Conservation (phyloP, 1,139 yeast species). For the Blastobotrys petasosporus region DNA sequence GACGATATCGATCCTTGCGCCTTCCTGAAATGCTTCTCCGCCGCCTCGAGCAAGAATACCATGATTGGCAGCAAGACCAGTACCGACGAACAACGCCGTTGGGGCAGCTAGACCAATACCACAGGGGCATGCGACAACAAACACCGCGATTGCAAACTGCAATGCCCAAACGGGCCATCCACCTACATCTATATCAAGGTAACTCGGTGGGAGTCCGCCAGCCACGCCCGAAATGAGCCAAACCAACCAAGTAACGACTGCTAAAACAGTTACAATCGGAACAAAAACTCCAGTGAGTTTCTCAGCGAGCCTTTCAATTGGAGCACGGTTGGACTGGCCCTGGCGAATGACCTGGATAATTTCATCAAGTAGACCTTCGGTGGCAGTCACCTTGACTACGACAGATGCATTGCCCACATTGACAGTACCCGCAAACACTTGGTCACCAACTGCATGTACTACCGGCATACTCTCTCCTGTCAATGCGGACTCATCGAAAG, state of each 20-base stretch:
- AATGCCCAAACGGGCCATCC: slow-evolving; percentile 78
- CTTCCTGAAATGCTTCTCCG: slow-evolving; percentile 78
- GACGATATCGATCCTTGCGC: slow-evolving; percentile 53
- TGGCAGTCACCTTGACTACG: slow-evolving; percentile 51
- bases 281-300: slow-evolving; percentile 66
- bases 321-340: slow-evolving; percentile 69
- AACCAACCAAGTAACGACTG: slow-evolving; percentile 58
- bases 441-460: slow-evolving; percentile 54
- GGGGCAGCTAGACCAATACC: slow-evolving; percentile 91
- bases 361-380: slow-evolving; percentile 61
- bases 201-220: slow-evolving; percentile 48
- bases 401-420: slow-evolving; percentile 54
- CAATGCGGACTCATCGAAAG: slow-evolving; percentile 70
- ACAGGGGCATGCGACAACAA: slow-evolving; percentile 90
- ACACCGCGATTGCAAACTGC: slow-evolving; percentile 70
- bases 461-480: slow-evolving; percentile 77
- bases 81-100: slow-evolving; percentile 85
- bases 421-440: slow-evolving; percentile 66
- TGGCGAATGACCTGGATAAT: slow-evolving; percentile 66
- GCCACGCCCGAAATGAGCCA: slow-evolving; percentile 58
- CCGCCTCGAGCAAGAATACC: slow-evolving; percentile 81
- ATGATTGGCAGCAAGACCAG: slow-evolving; percentile 74
- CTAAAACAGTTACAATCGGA: slow-evolving; percentile 56
- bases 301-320: slow-evolving; percentile 69
- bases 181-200: slow-evolving; percentile 60